Percentiles rank a stretch among this genome's conserved stretches.
Conservation (phyloP, 140 eudicot genomes). For the Ambrosia hybrid region DNA sequence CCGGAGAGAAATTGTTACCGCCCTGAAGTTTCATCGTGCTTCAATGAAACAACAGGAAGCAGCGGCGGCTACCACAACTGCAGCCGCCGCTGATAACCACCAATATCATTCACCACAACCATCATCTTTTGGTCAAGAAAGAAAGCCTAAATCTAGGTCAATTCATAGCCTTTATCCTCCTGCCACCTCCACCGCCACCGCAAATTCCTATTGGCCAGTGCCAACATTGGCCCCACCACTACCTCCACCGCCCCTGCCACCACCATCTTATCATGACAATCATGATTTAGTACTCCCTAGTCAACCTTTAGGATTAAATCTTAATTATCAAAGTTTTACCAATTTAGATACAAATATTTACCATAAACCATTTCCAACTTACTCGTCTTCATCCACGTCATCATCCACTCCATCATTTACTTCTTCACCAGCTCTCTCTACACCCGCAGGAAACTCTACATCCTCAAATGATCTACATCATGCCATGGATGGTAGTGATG, state of each 20-base stretch:
- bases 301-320: constrained; percentile 78
- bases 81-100: constrained; percentile 33
- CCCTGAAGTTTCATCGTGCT: constrained; percentile 88
- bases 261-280: constrained; percentile 35
- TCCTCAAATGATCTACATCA: constrained; percentile 50
- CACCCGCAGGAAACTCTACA: constrained; percentile 12
- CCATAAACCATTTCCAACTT: constrained; percentile 39
- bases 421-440: constrained; percentile 25
- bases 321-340: constrained; percentile 68
- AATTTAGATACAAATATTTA: constrained; percentile 49
- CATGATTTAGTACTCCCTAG: constrained; percentile 63
- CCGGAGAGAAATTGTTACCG: constrained; percentile 80
- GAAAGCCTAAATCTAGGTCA: constrained; percentile 47
- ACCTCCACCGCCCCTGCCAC: constrained; percentile 22
- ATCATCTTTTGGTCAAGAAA: constrained; percentile 16
- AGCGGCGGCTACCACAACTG: background rate
- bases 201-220: constrained; percentile 48
- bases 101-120: constrained; percentile 19
- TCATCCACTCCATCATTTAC: constrained; percentile 34
- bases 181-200: constrained; percentile 26
- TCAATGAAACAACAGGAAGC: constrained; percentile 67
- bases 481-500: constrained; percentile 67
- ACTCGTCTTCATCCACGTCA: constrained; percentile 48
- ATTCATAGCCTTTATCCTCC: constrained; percentile 55
- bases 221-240: constrained; percentile 44